Evolutionary conservation across 2,329 filamentous ascomycete species (phyloP), one percentile per base, ranked within the genome.

Genomic region (Cadophora sp.): DNA sequence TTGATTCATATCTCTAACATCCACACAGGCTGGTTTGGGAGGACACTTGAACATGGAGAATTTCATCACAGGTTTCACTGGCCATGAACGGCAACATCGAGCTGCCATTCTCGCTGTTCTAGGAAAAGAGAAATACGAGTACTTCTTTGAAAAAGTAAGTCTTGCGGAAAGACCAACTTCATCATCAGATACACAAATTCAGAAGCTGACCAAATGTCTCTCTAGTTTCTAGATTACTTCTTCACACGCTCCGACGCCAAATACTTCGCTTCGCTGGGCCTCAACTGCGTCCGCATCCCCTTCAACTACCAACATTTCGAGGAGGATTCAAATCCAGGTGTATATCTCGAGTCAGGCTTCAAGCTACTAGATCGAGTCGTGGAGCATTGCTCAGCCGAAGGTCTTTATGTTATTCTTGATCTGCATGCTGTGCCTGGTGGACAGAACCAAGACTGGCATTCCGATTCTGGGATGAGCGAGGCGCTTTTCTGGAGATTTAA

Each of bases 31-130:
- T 41, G 82, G 73, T 45, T 64, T 74, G 39, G 74, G 76, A 36
- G 75, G 75, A 39, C 73, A 73, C 65, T 72, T 74, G 66, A 75
- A 76, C 30, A 86, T 85, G 83, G 85, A 87, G 75, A 88, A 87
- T 74, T 88, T 88, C 79, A 88, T 89, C 71, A 87, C 84, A 1
- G 87, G 87, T 16, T 88, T 83, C 65, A 79, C 85, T 14, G 86
- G 85, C 20, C 84, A 86, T 60, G 87, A 89, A 72, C 80, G 80
- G 20, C 81, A 87, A 68, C 83, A 86, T 66, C 83, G 85, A 1
- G 80, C 80, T 1, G 81, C 84, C 1, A 81, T 88, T 75, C 78
- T 81, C 0, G 79, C 81, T 62, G 83, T 84, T 0, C 77, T 89
- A 0, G 86, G 86, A 0, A 72, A 80, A 47, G 81, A 87, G 56